Evolutionary conservation across 306 rosid genomes (phyloP).

Genomic region (Cucurbita moschata): DNA sequence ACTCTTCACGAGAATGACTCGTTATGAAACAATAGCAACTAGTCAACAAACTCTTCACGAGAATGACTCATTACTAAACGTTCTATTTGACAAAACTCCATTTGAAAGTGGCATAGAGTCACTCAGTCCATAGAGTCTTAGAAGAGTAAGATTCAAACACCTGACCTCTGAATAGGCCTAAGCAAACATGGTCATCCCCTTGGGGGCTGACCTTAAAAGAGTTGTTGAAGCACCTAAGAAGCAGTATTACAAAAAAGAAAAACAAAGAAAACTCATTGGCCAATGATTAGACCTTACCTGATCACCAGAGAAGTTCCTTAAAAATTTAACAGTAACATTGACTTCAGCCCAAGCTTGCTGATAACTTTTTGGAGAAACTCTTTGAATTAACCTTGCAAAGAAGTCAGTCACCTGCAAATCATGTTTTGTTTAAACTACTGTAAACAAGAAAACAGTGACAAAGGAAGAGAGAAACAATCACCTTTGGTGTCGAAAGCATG

Average conservation of each 20-base stretch:
- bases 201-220: background rate
- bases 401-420: constrained; percentile 63
- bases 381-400: constrained; percentile 79
- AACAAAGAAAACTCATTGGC: background rate
- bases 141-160: too few species aligned
- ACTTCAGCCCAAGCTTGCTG: constrained; percentile 84
- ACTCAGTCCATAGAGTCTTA: background rate
- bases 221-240: background rate
- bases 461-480: constrained; percentile 3
- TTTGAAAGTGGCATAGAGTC: background rate
- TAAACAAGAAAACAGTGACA: background rate
- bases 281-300: constrained; percentile 38
- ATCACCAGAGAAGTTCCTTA: constrained; percentile 83
- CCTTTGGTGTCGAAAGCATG: constrained; percentile 80
- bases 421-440: background rate
- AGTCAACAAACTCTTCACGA: background rate
- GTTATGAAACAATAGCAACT: background rate
- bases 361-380: constrained; percentile 97
- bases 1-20: background rate
- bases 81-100: background rate
- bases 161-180: background rate
- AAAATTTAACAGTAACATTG: constrained; percentile 66
- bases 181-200: background rate
- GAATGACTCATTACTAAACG: background rate
- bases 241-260: background rate